These are phyloP conservation scores for Acer saccharum DNA, from an alignment of 345 rosid species.

Conservation along the genomic window DNA sequence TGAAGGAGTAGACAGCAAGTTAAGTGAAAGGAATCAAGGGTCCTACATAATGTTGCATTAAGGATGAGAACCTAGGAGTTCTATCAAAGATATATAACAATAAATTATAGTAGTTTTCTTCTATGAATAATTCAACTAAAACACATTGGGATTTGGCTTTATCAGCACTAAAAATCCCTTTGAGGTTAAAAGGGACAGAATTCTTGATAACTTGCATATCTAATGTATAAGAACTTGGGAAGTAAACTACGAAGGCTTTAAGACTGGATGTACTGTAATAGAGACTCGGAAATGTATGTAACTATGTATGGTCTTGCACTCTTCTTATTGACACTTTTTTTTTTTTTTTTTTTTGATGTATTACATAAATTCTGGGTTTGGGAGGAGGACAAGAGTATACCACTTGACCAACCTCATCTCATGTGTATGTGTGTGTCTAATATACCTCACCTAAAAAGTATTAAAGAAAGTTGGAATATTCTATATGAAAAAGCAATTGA, in stretches of 20 bases:
- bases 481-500: slow-evolving; percentile 21
- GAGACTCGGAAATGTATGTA: background rate
- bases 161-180: background rate
- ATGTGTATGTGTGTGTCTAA: background rate
- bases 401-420: too few species aligned
- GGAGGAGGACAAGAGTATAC: too few species aligned
- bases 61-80: background rate
- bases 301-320: background rate
- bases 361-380: too few species aligned
- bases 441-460: background rate
- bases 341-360: too few species aligned
- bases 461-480: slow-evolving; percentile 6
- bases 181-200: background rate
- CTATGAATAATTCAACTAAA: background rate
- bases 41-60: background rate
- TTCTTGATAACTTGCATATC: background rate
- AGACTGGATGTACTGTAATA: background rate
- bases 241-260: background rate
- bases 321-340: background rate
- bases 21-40: background rate
- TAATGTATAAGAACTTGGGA: background rate
- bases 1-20: background rate
- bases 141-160: background rate
- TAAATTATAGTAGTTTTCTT: background rate
- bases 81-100: background rate